Evolutionary conservation across 768 basidiomycete species (phyloP), one percentile per base, ranked within the genome.

Genomic region (Termitomyces sp.): DNA sequence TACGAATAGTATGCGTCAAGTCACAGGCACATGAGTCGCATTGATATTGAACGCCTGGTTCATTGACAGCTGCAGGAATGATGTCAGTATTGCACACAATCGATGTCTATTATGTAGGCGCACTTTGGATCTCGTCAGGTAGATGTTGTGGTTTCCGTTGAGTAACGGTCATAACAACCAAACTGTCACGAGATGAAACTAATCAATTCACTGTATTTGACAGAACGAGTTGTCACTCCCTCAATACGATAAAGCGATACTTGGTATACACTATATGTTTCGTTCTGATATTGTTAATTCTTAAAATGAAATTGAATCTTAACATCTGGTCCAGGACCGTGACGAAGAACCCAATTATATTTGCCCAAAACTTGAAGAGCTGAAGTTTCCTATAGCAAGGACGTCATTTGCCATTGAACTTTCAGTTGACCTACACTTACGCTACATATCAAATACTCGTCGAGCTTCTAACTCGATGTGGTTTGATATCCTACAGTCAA

Each of bases 1-100:
- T 93, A 61, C 95, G 89, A 61, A 97, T 86, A n/a, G 92, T 92
- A 69, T 98, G 94, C 3, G 97, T 98, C 64, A 98, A 82, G 74
- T 98, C 94, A 73, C 86, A 83, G 61, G 76, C 76, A 72, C 95
- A 96, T 14, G 84, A 74, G 70, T 95, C 93, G 76, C 93, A 95
- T 63, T 87, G 82, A 63, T 91, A 89, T 67, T 91, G 87, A 36
- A 89, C 77, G 58, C 90, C 92, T 16, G 91, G 91, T 63, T 93
- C 91, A 66, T 84, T 89, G 54, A 91, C 83, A 63, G 85, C 87
- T 89, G 62, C 55, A 54, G 36, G 49, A 39, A 58, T 52, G 48
- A 55, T 36, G 44, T 57, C 56, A 58, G 40, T n/a, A 37, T 6
- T 26, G 45, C 27, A 20, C 30, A 9, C n/a, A 22, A 52, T 56